Conservation (phyloP, 2,329 filamentous ascomycete genomes). For the Chrysosporium keratinophilum region DNA sequence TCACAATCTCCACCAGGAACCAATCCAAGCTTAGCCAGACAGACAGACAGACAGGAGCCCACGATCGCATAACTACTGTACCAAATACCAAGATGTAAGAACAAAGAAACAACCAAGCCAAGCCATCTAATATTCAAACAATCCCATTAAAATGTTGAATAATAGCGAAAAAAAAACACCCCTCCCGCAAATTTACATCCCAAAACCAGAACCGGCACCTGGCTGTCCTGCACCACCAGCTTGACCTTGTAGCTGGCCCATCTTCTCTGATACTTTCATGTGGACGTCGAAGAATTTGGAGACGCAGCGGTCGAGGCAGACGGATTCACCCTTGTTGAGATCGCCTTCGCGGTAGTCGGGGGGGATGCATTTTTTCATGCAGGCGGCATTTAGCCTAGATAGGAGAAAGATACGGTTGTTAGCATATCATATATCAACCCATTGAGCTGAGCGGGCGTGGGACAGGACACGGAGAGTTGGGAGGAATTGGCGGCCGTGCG, state of each 20-base stretch:
- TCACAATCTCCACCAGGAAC: too few relatives aligned
- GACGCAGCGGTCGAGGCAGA: conserved; percentile 95
- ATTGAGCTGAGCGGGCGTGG: neutral
- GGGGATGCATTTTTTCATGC: conserved; percentile 89
- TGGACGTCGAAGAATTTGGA: conserved; percentile 98
- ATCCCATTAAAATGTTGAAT: neutral
- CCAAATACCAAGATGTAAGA: too few relatives aligned
- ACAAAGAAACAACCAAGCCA: neutral
- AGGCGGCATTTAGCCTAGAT: conserved; percentile 66
- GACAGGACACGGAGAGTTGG: too few relatives aligned
- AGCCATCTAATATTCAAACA: neutral
- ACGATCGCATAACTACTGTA: neutral
- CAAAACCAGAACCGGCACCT: conserved; percentile 43
- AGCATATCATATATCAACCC: neutral
- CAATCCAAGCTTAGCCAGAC: neutral
- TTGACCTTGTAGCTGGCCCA: conserved; percentile 92
- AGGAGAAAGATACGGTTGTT: neutral
- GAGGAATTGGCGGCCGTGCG: neutral
- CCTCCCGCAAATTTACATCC: conserved; percentile 36
- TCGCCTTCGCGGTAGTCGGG: conserved; percentile 88
- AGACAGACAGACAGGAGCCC: neutral
- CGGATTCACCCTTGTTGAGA: conserved; percentile 96
- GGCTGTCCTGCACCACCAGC: conserved; percentile 59
- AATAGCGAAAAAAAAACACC: neutral
- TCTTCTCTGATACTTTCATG: conserved; percentile 92